Conservation (phyloP, 2,329 filamentous ascomycete species). For the Orbilia javanica region DNA sequence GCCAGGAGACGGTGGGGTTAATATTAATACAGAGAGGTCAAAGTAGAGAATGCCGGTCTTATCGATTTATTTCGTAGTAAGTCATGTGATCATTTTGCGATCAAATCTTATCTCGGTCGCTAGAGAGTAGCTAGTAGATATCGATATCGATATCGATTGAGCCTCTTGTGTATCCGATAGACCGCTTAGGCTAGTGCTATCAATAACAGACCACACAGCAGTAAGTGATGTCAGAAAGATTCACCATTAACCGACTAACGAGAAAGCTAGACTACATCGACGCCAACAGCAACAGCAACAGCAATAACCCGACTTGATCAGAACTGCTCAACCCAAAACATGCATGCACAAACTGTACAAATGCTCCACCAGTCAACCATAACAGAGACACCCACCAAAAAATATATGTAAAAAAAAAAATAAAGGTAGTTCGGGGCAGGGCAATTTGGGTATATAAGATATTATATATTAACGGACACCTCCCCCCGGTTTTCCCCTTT, state of each 20-base stretch:
- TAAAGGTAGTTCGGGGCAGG: neutral
- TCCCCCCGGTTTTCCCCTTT: neutral
- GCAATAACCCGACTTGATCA: constrained; percentile 17
- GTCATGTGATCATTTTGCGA: too few species aligned
- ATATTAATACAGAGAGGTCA: too few species aligned
- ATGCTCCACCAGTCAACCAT: neutral
- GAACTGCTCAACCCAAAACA: constrained; percentile 12
- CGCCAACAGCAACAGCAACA: constrained; percentile 18
- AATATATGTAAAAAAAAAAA: too few species aligned
- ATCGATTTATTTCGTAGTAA: too few species aligned
- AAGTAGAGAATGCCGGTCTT: too few species aligned
- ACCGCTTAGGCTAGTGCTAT: too few species aligned
- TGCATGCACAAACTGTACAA: neutral
- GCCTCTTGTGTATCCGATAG: too few species aligned
- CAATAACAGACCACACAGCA: too few species aligned
- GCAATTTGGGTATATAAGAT: constrained; percentile 14
- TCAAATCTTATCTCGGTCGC: too few species aligned
- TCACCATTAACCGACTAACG: neutral
- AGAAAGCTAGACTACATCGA: constrained; percentile 9
- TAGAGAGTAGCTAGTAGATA: too few species aligned
- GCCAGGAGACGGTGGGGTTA: too few species aligned
- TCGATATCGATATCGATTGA: too few species aligned
- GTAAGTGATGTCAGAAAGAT: neutral
- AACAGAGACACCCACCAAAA: neutral
- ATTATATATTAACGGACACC: constrained; percentile 24